A percentile compares a stretch with the other conserved stretches of the same genome.
These are phyloP conservation scores for Aquilaria yunnanensis DNA, from an alignment of 345 rosid genomes.

Conservation along the genomic window DNA sequence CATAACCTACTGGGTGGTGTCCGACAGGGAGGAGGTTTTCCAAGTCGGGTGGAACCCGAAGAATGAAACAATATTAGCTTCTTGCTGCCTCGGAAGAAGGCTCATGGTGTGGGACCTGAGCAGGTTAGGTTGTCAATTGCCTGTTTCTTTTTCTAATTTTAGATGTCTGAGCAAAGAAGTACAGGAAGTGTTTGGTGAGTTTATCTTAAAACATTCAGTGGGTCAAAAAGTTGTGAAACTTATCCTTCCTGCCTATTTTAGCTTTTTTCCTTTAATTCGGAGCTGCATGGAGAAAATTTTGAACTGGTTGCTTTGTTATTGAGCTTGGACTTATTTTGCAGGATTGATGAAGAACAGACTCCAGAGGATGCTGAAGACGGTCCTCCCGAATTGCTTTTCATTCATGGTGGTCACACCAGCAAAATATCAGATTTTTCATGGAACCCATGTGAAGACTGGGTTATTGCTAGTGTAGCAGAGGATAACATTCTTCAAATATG, in stretches of 20 bases:
- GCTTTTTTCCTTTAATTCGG: not conserved
- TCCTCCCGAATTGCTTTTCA: conserved; percentile 97
- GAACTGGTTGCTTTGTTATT: not conserved
- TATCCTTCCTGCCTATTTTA: not conserved
- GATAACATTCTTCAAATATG: conserved; percentile 98
- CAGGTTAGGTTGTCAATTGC: conserved; percentile 45
- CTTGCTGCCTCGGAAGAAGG: conserved; percentile 99
- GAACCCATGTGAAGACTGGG: conserved; percentile 99
- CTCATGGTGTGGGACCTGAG: conserved; percentile 99
- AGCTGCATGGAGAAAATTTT: not conserved
- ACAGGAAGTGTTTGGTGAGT: too few relatives aligned
- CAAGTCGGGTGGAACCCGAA: conserved; percentile 99
- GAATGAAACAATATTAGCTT: conserved; percentile 96
- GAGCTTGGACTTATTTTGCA: conserved; percentile 8
- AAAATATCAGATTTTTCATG: conserved; percentile 98
- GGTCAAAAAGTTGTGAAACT: not conserved
- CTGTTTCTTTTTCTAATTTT: too few relatives aligned
- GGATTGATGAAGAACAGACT: conserved; percentile 76
- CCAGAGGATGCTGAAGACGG: conserved; percentile 95
- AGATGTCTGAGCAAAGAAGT: too few relatives aligned
- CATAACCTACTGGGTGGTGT: conserved; percentile 9
- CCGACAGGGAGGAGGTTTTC: conserved; percentile 92
- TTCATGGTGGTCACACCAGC: conserved; percentile 98
- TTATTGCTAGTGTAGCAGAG: conserved; percentile 90
- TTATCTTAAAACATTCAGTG: too few relatives aligned